A percentile compares a stretch with the other conserved stretches of the same genome.
Conservation (phyloP, 768 basidiomycete genomes). For the Cyclocybe aegerita region DNA sequence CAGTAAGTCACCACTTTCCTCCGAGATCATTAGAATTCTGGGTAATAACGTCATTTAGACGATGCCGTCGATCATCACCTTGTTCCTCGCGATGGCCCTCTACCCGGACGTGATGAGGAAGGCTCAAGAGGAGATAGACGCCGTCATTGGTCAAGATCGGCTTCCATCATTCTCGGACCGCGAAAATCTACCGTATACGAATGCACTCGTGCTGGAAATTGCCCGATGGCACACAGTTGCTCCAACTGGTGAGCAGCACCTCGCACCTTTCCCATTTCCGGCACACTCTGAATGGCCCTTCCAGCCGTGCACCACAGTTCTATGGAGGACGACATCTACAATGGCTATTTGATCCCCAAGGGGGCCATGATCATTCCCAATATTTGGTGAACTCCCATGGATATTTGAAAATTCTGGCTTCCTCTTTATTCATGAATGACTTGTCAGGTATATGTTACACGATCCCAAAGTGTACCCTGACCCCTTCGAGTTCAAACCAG, state of each 20-base stretch:
- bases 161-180: constrained; percentile 40
- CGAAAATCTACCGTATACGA: constrained; percentile 38
- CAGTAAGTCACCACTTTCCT: constrained; percentile 19
- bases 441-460: constrained; percentile 37
- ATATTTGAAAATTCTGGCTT: not conserved
- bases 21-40: not conserved
- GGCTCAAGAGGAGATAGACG: constrained; percentile 44
- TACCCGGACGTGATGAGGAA: constrained; percentile 36
- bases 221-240: constrained; percentile 32
- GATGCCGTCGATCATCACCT: constrained; percentile 33
- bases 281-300: not conserved
- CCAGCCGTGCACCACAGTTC: constrained; percentile 53
- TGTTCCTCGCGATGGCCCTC: constrained; percentile 39
- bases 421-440: not conserved
- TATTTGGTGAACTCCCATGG: constrained; percentile 33
- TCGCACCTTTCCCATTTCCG: too few species aligned
- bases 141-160: constrained; percentile 37
- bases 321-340: constrained; percentile 56
- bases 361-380: constrained; percentile 52
- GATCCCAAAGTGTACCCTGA: constrained; percentile 34
- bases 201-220: constrained; percentile 37
- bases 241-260: constrained; percentile 27
- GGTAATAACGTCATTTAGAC: constrained; percentile 26
- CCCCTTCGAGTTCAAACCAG: constrained; percentile 45
- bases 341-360: constrained; percentile 61